phyloP scores from a whole-genome alignment of 2,329 filamentous ascomycete genomes.

The Colletotrichum tabaci region DNA sequence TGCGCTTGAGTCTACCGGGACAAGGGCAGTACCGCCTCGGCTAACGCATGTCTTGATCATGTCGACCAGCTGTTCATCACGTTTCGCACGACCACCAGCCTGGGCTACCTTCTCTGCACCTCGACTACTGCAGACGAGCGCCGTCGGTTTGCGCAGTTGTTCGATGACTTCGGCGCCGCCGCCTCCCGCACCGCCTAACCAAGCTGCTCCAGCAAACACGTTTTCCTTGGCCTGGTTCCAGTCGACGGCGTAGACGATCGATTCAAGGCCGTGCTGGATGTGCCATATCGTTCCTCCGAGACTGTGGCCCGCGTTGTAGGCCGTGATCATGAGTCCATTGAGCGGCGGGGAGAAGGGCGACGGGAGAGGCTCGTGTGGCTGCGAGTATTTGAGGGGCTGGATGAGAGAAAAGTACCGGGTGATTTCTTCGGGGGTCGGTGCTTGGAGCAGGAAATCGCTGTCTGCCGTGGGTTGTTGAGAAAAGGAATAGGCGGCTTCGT shows the following conservation, averaged over 20 bases:
- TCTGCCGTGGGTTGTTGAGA: slow-evolving; percentile 64
- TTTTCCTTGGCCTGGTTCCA: slow-evolving; percentile 99
- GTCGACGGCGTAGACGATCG: slow-evolving; percentile 96
- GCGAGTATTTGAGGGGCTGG: slow-evolving; percentile 94
- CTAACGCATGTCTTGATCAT: slow-evolving; percentile 85
- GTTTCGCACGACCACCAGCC: slow-evolving; percentile 80
- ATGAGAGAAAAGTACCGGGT: slow-evolving; percentile 92
- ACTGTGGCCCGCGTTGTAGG: slow-evolving; percentile 96
- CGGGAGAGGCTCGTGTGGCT: slow-evolving; percentile 90
- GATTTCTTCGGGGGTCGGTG: slow-evolving; percentile 90
- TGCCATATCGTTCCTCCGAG: slow-evolving; percentile 99
- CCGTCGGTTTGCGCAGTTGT: slow-evolving; percentile 92
- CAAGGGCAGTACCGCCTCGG: slow-evolving; percentile 90
- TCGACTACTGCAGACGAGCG: slow-evolving; percentile 90
- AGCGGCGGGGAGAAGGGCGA: slow-evolving; percentile 91
- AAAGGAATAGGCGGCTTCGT: slow-evolving; percentile 71
- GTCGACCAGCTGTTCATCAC: slow-evolving; percentile 88
- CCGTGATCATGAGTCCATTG: slow-evolving; percentile 93
- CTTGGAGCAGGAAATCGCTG: slow-evolving; percentile 72
- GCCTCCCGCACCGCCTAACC: slow-evolving; percentile 86
- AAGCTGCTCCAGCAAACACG: slow-evolving; percentile 92
- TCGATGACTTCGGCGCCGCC: slow-evolving; percentile 94
- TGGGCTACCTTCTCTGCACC: slow-evolving; percentile 81
- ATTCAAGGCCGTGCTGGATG: slow-evolving; percentile 95
- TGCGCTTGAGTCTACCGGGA: slow-evolving; percentile 96